A percentile compares a stretch with the other conserved stretches of the same genome.
These are phyloP conservation scores for Candida nemodendra DNA, from an alignment of 805 yeast species.

Conservation along the genomic window DNA sequence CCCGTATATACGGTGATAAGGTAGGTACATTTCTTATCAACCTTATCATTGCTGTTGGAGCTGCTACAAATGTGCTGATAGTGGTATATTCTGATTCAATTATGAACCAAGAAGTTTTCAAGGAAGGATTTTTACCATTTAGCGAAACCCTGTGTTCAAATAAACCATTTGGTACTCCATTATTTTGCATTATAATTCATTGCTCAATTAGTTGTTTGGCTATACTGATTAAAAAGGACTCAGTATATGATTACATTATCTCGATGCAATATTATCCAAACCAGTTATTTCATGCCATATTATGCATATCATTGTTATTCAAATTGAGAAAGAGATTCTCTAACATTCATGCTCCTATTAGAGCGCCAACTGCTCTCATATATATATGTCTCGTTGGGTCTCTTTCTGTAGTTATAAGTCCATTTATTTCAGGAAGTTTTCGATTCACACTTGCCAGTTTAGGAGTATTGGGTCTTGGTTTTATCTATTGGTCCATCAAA, in stretches of 20 bases:
- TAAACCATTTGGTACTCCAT: conserved; percentile 46
- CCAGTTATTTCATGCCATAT: conserved; percentile 37
- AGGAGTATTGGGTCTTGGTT: conserved; percentile 18
- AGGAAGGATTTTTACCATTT: conserved; percentile 48
- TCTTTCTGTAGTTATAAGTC: conserved; percentile 47
- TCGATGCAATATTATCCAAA: conserved; percentile 47
- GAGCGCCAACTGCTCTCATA: conserved; percentile 30
- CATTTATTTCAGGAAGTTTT: conserved; percentile 41
- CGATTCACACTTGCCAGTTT: conserved; percentile 26
- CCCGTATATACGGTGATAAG: conserved; percentile 41
- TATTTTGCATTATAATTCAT: conserved; percentile 29
- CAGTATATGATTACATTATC: conserved; percentile 39
- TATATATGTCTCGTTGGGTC: conserved; percentile 43
- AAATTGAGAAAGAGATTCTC: conserved; percentile 21
- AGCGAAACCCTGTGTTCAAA: conserved; percentile 44
- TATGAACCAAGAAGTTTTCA: conserved; percentile 46
- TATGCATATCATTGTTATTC: conserved; percentile 25
- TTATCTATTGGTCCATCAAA: conserved; percentile 23
- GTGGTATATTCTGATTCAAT: conserved; percentile 47
- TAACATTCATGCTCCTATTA: conserved; percentile 25
- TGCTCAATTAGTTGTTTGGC: conserved; percentile 21
- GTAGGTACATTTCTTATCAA: conserved; percentile 43
- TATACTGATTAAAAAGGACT: conserved; percentile 19
- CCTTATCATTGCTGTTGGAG: conserved; percentile 43
- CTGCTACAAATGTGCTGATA: conserved; percentile 50